phyloP scores from a whole-genome alignment of 179 eudicot genomes.

The Heliamphora pulchella region DNA sequence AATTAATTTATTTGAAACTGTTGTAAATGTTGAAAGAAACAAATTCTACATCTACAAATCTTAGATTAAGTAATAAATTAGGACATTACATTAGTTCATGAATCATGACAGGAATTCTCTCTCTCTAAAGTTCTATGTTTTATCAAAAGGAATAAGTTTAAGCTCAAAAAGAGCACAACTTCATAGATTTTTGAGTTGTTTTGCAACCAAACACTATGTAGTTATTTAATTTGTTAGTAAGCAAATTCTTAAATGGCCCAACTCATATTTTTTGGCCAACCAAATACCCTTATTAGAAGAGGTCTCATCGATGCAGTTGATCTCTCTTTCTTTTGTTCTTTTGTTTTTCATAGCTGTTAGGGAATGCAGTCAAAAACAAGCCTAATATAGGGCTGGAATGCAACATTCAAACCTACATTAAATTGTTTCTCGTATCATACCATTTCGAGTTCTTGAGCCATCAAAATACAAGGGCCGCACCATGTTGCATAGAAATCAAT shows the following conservation, averaged over 20 bases:
- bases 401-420: background rate
- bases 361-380: background rate
- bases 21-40: background rate
- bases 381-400: background rate
- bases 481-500: constrained; percentile 94
- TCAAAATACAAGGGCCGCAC: constrained; percentile 98
- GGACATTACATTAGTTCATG: too few species aligned
- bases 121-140: background rate
- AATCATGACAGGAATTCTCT: too few species aligned
- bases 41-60: background rate
- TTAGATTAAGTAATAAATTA: background rate
- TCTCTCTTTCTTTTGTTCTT: background rate
- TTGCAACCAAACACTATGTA: background rate
- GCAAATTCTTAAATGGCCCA: background rate
- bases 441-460: constrained; percentile 99
- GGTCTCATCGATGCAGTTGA: background rate
- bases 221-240: background rate
- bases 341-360: background rate
- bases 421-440: constrained; percentile 28
- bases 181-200: background rate
- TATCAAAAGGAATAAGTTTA: background rate
- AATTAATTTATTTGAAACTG: background rate
- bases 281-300: background rate
- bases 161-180: background rate
- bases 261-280: background rate